phyloP scores from a whole-genome alignment of 139 green algal species.

The Chloropicon primus region DNA sequence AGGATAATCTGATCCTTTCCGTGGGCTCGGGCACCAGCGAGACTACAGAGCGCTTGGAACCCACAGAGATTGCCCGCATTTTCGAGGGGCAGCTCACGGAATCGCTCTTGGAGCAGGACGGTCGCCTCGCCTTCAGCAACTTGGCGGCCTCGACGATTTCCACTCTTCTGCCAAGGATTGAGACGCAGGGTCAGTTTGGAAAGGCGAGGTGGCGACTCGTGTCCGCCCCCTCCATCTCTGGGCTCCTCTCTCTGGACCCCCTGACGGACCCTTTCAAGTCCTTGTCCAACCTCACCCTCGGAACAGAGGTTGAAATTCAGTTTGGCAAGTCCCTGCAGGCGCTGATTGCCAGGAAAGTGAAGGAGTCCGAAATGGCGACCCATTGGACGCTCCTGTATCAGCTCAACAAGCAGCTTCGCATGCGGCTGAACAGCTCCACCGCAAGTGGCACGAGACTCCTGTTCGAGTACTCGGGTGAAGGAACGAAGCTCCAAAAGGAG shows the following conservation, averaged over 20 bases:
- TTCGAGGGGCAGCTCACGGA: slow-evolving; percentile 83
- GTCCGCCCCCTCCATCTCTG: slow-evolving; percentile 61
- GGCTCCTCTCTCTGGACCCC: slow-evolving; percentile 48
- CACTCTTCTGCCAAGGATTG: slow-evolving; percentile 84
- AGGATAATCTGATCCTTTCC: slow-evolving; percentile 6
- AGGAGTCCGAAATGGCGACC: slow-evolving; percentile 53
- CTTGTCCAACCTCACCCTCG: slow-evolving; percentile 41
- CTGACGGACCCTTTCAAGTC: slow-evolving; percentile 29
- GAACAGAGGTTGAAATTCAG: slow-evolving; percentile 85
- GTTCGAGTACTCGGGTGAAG: slow-evolving; percentile 53
- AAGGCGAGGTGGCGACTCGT: slow-evolving; percentile 80
- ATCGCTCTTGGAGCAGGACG: slow-evolving; percentile 78
- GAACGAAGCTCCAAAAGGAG: background rate
- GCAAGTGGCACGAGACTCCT: slow-evolving; percentile 52
- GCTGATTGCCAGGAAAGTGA: slow-evolving; percentile 59
- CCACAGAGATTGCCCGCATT: slow-evolving; percentile 57
- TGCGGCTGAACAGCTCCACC: slow-evolving; percentile 61
- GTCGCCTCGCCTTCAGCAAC: slow-evolving; percentile 73
- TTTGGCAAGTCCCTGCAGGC: slow-evolving; percentile 47
- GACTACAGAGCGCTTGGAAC: slow-evolving; percentile 2
- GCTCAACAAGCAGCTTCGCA: slow-evolving; percentile 54
- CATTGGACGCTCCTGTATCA: slow-evolving; percentile 73
- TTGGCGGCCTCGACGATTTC: slow-evolving; percentile 67
- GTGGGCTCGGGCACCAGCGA: background rate
- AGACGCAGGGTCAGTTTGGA: slow-evolving; percentile 78